phyloP scores from a whole-genome alignment of 345 rosid genomes.

The Garcia nutans region DNA sequence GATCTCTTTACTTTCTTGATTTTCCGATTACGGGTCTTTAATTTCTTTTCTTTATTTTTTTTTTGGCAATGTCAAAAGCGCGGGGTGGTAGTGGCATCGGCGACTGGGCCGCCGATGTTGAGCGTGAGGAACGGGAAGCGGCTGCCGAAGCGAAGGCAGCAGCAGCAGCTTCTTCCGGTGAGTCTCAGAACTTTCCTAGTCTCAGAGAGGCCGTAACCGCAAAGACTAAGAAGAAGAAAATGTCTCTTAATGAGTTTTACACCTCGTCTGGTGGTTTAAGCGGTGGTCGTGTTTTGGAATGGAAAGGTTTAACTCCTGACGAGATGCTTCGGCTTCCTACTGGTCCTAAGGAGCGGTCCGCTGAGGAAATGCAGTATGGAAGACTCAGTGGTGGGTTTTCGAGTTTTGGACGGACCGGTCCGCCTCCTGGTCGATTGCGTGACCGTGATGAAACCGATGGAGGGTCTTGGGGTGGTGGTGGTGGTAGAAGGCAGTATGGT shows the following conservation, averaged over 20 bases:
- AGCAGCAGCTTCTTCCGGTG: conserved; percentile 36
- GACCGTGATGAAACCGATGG: conserved; percentile 53
- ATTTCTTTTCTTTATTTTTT: neutral
- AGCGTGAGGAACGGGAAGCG: conserved; percentile 31
- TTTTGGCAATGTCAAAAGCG: conserved; percentile 49
- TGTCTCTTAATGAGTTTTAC: conserved; percentile 62
- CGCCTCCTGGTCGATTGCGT: conserved; percentile 34
- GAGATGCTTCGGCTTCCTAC: conserved; percentile 87
- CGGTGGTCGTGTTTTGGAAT: conserved; percentile 7
- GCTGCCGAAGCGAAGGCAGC: conserved; percentile 58
- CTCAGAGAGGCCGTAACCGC: conserved; percentile 61
- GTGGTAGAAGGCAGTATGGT: conserved; percentile 59
- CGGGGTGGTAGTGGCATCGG: conserved; percentile 90
- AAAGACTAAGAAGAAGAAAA: conserved; percentile 84
- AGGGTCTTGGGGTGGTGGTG: conserved; percentile 52
- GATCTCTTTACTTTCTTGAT: conserved; percentile 13
- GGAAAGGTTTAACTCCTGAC: conserved; percentile 60
- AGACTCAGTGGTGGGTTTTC: conserved; percentile 84
- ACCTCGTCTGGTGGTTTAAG: conserved; percentile 25
- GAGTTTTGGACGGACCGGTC: conserved; percentile 53
- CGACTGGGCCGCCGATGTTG: conserved; percentile 96
- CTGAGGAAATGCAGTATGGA: conserved; percentile 82
- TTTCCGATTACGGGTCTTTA: conserved; percentile 24
- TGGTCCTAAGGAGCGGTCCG: conserved; percentile 87
- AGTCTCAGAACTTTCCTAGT: conserved; percentile 72